These are phyloP conservation scores for Clavulina sp. DNA, from an alignment of 768 basidiomycete genomes.

Conservation along the genomic window DNA sequence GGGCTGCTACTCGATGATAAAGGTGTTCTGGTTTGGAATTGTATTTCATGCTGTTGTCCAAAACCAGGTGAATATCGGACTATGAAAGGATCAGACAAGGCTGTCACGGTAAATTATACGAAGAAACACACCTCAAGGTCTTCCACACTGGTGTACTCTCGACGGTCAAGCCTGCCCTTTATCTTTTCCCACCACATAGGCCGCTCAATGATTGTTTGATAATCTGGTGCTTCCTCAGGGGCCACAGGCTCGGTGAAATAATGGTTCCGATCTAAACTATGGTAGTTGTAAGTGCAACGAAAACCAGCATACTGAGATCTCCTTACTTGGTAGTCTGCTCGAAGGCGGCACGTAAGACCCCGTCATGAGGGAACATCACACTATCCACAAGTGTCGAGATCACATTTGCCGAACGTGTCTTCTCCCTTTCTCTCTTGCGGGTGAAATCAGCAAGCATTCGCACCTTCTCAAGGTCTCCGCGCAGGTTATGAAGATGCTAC, in stretches of 20 bases:
- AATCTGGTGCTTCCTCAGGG: conserved; percentile 66
- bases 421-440: conserved; percentile 66
- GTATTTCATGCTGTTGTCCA: conserved; percentile 73
- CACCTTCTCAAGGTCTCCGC: conserved; percentile 61
- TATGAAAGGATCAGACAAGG: conserved; percentile 16
- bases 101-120: background rate
- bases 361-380: conserved; percentile 50
- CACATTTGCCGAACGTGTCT: conserved; percentile 48
- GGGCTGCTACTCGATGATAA: conserved; percentile 50
- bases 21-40: conserved; percentile 60
- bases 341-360: conserved; percentile 41
- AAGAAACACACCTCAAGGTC: conserved; percentile 41
- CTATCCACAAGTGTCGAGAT: conserved; percentile 47
- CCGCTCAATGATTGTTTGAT: conserved; percentile 65
- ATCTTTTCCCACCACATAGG: conserved; percentile 87
- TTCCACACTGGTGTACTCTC: conserved; percentile 64
- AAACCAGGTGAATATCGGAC: conserved; percentile 70
- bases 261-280: conserved; percentile 52
- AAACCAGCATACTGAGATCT: no score
- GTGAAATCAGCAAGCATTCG: conserved; percentile 46
- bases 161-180: conserved; percentile 59
- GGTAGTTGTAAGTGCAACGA: background rate
- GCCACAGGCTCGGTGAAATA: conserved; percentile 76
- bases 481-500: conserved; percentile 41
- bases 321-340: conserved; percentile 54